Conservation (phyloP, 192 early-diverging fungal species). For the Jimgerdemannia lactiflua region DNA sequence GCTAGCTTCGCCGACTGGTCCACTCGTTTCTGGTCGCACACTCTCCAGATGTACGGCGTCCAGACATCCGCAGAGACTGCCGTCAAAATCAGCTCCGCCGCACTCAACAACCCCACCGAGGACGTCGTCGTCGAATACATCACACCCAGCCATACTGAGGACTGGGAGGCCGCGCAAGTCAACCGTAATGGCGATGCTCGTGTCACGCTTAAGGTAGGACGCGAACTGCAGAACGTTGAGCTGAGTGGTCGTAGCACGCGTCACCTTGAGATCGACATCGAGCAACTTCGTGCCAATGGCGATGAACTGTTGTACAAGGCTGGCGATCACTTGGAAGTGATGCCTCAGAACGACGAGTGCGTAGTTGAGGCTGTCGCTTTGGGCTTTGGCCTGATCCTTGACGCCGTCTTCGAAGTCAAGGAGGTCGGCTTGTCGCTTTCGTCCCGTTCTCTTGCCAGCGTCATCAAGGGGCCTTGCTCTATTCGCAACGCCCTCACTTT, state of each 20-base stretch:
- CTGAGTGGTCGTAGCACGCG: constrained; percentile 39
- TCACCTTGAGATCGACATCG: constrained; percentile 35
- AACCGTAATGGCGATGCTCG: constrained; percentile 21
- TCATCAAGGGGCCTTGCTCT: constrained; percentile 39
- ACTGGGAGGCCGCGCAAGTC: constrained; percentile 8
- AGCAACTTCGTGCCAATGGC: constrained; percentile 14
- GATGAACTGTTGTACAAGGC: constrained; percentile 30
- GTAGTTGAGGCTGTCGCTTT: constrained; percentile 40
- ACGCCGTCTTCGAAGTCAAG: constrained; percentile 46
- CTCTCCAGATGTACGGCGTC: constrained; percentile 9
- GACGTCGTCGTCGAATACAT: constrained; percentile 17
- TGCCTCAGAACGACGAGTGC: constrained; percentile 34
- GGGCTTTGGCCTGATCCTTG: constrained; percentile 45
- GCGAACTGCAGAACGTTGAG: constrained; percentile 37
- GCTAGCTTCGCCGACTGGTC: constrained; percentile 30
- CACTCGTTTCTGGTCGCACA: constrained; percentile 22
- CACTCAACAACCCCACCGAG: not conserved
- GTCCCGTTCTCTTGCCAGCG: constrained; percentile 40
- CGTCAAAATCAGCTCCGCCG: constrained; percentile 3
- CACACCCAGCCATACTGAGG: not conserved
- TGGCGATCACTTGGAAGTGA: constrained; percentile 56
- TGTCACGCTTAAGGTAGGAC: constrained; percentile 29
- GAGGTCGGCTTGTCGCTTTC: constrained; percentile 20
- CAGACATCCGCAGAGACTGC: not conserved
- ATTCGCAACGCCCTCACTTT: constrained; percentile 40